phyloP scores from a whole-genome alignment of 2,329 filamentous ascomycete species.

The Amauroascus niger region DNA sequence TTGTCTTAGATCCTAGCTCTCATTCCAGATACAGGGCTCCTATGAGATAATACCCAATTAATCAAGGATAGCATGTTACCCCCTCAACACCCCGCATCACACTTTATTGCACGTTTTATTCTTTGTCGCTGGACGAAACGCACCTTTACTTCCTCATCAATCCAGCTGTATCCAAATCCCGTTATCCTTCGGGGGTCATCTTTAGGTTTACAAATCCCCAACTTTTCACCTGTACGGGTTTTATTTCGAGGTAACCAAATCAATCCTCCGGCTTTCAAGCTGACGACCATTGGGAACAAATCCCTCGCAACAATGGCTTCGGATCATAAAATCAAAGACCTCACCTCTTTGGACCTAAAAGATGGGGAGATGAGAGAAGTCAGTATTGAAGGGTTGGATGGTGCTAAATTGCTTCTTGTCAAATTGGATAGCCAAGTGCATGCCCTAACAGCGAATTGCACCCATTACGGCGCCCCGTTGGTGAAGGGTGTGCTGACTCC shows the following conservation, averaged over 20 bases:
- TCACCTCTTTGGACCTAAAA: slow-evolving; percentile 63
- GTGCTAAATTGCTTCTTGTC: slow-evolving; percentile 74
- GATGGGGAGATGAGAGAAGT: slow-evolving; percentile 77
- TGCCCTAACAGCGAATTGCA: slow-evolving; percentile 73
- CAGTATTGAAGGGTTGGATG: slow-evolving; percentile 81
- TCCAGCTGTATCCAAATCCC: neutral
- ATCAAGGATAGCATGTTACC: slow-evolving; percentile 8
- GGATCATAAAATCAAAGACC: slow-evolving; percentile 56
- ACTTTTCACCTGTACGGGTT: neutral
- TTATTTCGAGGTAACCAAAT: neutral
- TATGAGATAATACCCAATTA: neutral
- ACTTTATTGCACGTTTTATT: neutral
- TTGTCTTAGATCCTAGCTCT: neutral
- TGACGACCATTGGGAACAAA: slow-evolving; percentile 11
- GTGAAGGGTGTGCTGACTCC: slow-evolving; percentile 74
- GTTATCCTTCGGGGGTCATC: neutral
- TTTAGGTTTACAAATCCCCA: neutral
- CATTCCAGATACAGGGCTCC: neutral
- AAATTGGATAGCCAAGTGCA: slow-evolving; percentile 67
- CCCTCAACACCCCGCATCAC: slow-evolving; percentile 9
- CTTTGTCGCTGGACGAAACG: neutral
- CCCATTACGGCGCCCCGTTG: slow-evolving; percentile 85
- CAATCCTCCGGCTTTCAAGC: slow-evolving; percentile 7
- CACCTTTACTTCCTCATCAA: neutral
- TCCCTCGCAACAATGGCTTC: slow-evolving; percentile 27